phyloP scores from a whole-genome alignment of 257 asterid genomes.

The Primulina huaijiensis region DNA sequence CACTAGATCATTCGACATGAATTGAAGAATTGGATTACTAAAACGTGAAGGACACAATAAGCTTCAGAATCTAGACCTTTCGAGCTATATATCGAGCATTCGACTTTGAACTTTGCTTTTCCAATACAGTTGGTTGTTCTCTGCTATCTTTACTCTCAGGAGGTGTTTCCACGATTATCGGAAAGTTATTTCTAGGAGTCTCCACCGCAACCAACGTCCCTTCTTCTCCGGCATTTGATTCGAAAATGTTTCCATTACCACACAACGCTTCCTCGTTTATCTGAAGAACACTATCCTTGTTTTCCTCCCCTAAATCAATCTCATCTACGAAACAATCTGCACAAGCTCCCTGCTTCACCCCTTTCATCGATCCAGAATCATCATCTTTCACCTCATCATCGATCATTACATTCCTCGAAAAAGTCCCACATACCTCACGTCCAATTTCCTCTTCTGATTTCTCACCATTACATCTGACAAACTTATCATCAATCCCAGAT shows the following conservation, averaged over 20 bases:
- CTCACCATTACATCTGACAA: background rate
- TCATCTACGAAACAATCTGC: background rate
- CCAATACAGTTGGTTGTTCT: conserved; percentile 16
- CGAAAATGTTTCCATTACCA: conserved; percentile 11
- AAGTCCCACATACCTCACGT: no score
- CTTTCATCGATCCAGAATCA: background rate
- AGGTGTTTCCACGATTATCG: conserved; percentile 19
- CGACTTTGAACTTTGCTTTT: conserved; percentile 16
- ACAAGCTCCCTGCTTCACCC: background rate
- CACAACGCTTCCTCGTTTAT: conserved; percentile 26
- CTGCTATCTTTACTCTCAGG: conserved; percentile 15
- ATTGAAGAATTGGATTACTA: background rate
- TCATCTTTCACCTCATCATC: conserved; percentile 20
- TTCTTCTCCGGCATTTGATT: conserved; percentile 24
- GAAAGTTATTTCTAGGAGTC: background rate
- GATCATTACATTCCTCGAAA: background rate
- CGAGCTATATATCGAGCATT: conserved; percentile 22
- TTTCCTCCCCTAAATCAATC: background rate
- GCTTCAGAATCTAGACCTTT: conserved; percentile 32
- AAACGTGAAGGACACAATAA: background rate
- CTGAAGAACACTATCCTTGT: conserved; percentile 9
- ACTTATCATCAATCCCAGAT: background rate
- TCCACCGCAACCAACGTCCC: no score
- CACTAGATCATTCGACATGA: background rate
- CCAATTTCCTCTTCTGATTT: no score